Evolutionary conservation across 1,139 yeast genomes (phyloP).

Genomic region (Spathaspora sp.): DNA sequence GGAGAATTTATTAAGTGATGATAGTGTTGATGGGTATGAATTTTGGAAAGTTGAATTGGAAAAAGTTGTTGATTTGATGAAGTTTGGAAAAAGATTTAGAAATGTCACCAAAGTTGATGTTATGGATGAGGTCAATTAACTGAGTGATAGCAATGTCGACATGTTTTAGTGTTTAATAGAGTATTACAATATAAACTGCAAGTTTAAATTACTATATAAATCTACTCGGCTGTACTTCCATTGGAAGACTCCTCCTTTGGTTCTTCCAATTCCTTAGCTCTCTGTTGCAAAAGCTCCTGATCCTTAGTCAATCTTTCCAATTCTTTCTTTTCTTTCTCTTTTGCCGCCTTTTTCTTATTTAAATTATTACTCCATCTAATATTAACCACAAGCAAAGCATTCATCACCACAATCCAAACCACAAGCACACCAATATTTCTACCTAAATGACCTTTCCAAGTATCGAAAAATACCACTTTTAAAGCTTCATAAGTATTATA

Average conservation of each 20-base stretch:
- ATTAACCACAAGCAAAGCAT: conserved; percentile 18
- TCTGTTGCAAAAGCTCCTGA: background rate
- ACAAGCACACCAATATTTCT: conserved; percentile 55
- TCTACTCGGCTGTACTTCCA: background rate
- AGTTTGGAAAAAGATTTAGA: conserved; percentile 28
- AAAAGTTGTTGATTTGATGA: conserved; percentile 25
- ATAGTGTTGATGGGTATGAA: conserved; percentile 15
- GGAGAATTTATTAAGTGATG: conserved; percentile 19
- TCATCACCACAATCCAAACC: conserved; percentile 58
- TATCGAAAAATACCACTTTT: conserved; percentile 56
- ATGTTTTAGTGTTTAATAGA: too few relatives aligned
- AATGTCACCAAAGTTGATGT: conserved; percentile 28
- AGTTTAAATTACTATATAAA: too few relatives aligned
- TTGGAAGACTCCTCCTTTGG: background rate
- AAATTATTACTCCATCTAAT: conserved; percentile 12
- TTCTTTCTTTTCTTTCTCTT: conserved; percentile 7
- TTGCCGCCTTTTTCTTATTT: conserved; percentile 8
- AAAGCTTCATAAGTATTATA: conserved; percentile 56
- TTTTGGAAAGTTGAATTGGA: conserved; percentile 29
- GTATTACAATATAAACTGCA: too few relatives aligned
- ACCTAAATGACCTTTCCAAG: conserved; percentile 58
- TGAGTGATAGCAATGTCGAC: too few relatives aligned
- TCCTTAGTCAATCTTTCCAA: conserved; percentile 1
- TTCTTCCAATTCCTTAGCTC: background rate
- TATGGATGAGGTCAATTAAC: conserved; percentile 18